phyloP scores from a whole-genome alignment of 1,284 basidiomycete genomes.

The Papiliotrema laurentii region DNA sequence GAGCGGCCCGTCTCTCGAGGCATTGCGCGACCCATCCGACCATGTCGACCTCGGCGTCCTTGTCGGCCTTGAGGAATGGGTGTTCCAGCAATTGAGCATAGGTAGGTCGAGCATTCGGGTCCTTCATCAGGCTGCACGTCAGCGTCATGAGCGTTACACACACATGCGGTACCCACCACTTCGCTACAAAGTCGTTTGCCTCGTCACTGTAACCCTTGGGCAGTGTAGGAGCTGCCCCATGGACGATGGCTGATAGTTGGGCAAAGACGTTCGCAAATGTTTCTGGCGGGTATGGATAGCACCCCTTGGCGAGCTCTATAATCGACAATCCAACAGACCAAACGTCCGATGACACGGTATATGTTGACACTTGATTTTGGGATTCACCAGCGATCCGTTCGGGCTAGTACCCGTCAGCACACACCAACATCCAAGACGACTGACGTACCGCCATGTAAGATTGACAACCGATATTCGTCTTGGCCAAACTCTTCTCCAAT shows the following conservation, averaged over 20 bases:
- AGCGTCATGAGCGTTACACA: too few relatives aligned
- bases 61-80: slow-evolving; percentile 61
- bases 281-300: slow-evolving; percentile 97
- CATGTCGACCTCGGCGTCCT: slow-evolving; percentile 69
- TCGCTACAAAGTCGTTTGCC: slow-evolving; percentile 52
- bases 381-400: slow-evolving; percentile 95
- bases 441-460: slow-evolving; percentile 92
- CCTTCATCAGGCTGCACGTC: slow-evolving; percentile 63
- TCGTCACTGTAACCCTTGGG: slow-evolving; percentile 54
- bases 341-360: slow-evolving; percentile 94
- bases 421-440: background rate
- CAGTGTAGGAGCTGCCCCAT: slow-evolving; percentile 84
- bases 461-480: slow-evolving; percentile 98
- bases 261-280: slow-evolving; percentile 96
- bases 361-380: slow-evolving; percentile 77
- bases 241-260: slow-evolving; percentile 91
- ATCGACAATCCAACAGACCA: slow-evolving; percentile 97
- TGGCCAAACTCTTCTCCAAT: slow-evolving; percentile 90
- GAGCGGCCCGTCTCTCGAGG: slow-evolving; percentile 51
- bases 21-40: slow-evolving; percentile 69
- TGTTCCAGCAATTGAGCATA: slow-evolving; percentile 81
- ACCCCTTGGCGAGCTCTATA: slow-evolving; percentile 86
- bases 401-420: slow-evolving; percentile 54
- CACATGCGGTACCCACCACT: slow-evolving; percentile 50
- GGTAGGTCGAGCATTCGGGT: slow-evolving; percentile 70